Conservation (phyloP, 192 early-diverging fungal genomes). For the Entophlyctis helioformis region DNA sequence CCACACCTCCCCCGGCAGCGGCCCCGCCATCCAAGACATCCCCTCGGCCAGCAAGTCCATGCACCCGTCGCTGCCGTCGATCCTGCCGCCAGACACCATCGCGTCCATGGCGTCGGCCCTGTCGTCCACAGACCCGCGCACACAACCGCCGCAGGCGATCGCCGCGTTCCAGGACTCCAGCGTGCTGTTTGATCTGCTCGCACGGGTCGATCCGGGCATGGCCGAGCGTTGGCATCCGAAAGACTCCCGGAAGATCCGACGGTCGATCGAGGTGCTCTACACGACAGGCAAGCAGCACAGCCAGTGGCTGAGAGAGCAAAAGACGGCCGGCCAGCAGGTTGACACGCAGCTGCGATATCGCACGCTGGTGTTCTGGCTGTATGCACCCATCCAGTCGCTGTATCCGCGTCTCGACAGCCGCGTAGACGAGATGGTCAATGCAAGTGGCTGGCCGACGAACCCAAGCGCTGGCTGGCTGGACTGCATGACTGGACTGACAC, state of each 20-base stretch:
- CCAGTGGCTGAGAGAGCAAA: conserved; percentile 58
- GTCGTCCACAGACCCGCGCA: conserved; percentile 6
- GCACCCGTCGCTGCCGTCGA: neutral
- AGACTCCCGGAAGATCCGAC: conserved; percentile 73
- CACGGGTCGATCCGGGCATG: conserved; percentile 70
- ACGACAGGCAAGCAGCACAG: conserved; percentile 64
- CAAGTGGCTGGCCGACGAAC: conserved; percentile 31
- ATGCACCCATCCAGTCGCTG: conserved; percentile 52
- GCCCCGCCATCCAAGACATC: neutral
- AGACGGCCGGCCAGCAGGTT: neutral
- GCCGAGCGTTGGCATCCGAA: conserved; percentile 82
- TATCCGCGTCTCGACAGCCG: conserved; percentile 71
- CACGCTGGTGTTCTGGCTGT: conserved; percentile 79
- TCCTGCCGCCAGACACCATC: too few relatives aligned
- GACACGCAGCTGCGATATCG: conserved; percentile 28
- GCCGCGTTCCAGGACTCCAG: neutral
- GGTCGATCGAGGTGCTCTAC: conserved; percentile 70
- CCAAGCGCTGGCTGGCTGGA: neutral
- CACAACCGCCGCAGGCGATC: neutral
- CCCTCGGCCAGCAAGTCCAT: conserved; percentile 1
- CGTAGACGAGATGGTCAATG: conserved; percentile 80
- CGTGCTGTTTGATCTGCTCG: conserved; percentile 53
- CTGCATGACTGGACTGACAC: neutral
- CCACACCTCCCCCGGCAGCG: neutral
- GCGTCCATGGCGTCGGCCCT: conserved; percentile 7